A percentile compares a stretch with the other conserved stretches of the same genome.
These are phyloP conservation scores for Trichoderma harzianum DNA, from an alignment of 2,329 filamentous ascomycete genomes.

Conservation along the genomic window DNA sequence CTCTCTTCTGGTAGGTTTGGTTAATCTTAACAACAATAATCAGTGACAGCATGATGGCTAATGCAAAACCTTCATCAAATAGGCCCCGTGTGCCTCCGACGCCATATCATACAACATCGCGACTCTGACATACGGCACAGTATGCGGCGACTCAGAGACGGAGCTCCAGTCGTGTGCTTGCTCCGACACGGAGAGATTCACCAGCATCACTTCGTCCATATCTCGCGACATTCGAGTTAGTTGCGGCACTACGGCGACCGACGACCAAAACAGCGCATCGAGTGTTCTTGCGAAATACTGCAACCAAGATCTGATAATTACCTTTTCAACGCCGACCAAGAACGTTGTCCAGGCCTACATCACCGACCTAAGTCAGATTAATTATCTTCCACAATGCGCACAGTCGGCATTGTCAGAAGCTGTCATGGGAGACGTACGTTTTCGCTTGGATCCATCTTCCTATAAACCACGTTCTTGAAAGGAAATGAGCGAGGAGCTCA, in stretches of 20 bases:
- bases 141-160: constrained; percentile 42
- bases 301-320: constrained; percentile 37
- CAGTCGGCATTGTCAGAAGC: constrained; percentile 30
- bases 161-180: constrained; percentile 53
- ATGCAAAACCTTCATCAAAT: neutral
- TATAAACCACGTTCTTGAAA: too few species aligned
- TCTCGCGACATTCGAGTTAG: constrained; percentile 39
- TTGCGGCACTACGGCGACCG: constrained; percentile 46
- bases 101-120: constrained; percentile 46
- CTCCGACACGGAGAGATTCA: constrained; percentile 43
- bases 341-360: constrained; percentile 46
- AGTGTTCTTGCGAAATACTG: constrained; percentile 49
- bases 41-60: neutral
- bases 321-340: constrained; percentile 41
- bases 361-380: constrained; percentile 45
- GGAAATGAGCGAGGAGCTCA: neutral
- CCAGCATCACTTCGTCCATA: constrained; percentile 37
- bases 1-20: constrained; percentile 35
- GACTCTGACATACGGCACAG: constrained; percentile 38
- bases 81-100: constrained; percentile 50
- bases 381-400: constrained; percentile 40
- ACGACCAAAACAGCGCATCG: constrained; percentile 47
- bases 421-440: constrained; percentile 29
- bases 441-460: neutral
- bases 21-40: accelerated